A percentile compares a stretch with the other conserved stretches of the same genome.
These are phyloP conservation scores for Candida argentea DNA, from an alignment of 805 yeast species.

Conservation along the genomic window DNA sequence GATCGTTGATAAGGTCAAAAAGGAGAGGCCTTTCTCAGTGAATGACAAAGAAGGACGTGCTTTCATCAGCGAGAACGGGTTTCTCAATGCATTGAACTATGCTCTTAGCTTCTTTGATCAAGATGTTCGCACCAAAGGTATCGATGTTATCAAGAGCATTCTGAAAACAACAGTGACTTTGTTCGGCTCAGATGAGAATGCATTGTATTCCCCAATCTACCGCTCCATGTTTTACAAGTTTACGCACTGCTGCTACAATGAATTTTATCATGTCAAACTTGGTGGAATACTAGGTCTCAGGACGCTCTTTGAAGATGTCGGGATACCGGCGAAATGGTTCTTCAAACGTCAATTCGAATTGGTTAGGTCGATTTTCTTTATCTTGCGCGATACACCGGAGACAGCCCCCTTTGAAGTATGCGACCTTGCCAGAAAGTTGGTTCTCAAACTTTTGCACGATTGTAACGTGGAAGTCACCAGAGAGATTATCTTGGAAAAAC, in stretches of 20 bases:
- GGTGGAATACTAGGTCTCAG: constrained; percentile 85
- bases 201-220: constrained; percentile 64
- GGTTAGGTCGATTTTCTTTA: constrained; percentile 79
- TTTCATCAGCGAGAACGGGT: constrained; percentile 55
- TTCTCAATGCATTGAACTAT: constrained; percentile 65
- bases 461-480: constrained; percentile 56
- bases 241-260: constrained; percentile 87
- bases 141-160: constrained; percentile 52
- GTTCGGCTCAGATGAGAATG: constrained; percentile 57
- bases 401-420: constrained; percentile 81
- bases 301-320: constrained; percentile 58
- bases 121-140: constrained; percentile 63
- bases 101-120: constrained; percentile 72
- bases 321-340: constrained; percentile 64
- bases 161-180: constrained; percentile 51
- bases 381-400: constrained; percentile 77
- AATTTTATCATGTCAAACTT: constrained; percentile 71
- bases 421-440: constrained; percentile 57
- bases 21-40: constrained; percentile 61
- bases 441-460: constrained; percentile 49
- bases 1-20: constrained; percentile 55
- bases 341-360: constrained; percentile 73
- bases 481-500: constrained; percentile 55
- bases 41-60: constrained; percentile 73
- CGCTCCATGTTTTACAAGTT: constrained; percentile 71